Percentiles rank a stretch among this genome's conserved stretches.
These are phyloP conservation scores for Trypanosoma conorhini DNA, from an alignment of 208 protist species.

Conservation along the genomic window DNA sequence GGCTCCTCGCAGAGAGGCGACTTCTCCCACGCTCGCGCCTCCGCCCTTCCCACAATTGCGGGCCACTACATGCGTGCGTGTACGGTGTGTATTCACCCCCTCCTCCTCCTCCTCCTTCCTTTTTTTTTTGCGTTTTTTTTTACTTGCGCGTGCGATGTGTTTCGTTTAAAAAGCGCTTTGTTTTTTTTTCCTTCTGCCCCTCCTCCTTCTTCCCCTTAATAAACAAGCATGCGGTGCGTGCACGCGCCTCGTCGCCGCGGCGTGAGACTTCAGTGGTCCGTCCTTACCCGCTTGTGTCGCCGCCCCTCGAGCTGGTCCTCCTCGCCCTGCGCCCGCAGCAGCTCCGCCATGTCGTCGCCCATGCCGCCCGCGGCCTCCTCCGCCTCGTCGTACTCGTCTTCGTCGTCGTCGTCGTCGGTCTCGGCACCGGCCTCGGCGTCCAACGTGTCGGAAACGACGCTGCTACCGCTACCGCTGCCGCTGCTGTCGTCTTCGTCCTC, in stretches of 20 bases:
- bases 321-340: constrained; percentile 34
- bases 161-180: not conserved
- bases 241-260: constrained; percentile 8
- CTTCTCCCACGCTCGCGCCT: not conserved
- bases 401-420: constrained; percentile 21
- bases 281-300: constrained; percentile 30
- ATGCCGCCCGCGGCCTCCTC: constrained; percentile 49
- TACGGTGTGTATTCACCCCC: not conserved
- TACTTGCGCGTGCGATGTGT: not conserved
- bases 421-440: too few species aligned
- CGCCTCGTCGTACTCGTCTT: constrained; percentile 29
- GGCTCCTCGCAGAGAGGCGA: too few species aligned
- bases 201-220: not conserved
- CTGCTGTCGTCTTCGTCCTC: constrained; percentile 24
- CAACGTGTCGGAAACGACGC: not conserved
- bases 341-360: constrained; percentile 61
- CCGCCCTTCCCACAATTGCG: too few species aligned
- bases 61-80: not conserved
- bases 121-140: constrained; percentile 7
- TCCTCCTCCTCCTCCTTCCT: constrained; percentile 1
- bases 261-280: constrained; percentile 26
- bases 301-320: constrained; percentile 25
- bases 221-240: not conserved
- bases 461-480: not conserved
- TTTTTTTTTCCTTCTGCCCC: not conserved